Evolutionary conservation across 2,329 filamentous ascomycete genomes (phyloP), one percentile per base, ranked within the genome.

Genomic region (Fusarium oligoseptatum): DNA sequence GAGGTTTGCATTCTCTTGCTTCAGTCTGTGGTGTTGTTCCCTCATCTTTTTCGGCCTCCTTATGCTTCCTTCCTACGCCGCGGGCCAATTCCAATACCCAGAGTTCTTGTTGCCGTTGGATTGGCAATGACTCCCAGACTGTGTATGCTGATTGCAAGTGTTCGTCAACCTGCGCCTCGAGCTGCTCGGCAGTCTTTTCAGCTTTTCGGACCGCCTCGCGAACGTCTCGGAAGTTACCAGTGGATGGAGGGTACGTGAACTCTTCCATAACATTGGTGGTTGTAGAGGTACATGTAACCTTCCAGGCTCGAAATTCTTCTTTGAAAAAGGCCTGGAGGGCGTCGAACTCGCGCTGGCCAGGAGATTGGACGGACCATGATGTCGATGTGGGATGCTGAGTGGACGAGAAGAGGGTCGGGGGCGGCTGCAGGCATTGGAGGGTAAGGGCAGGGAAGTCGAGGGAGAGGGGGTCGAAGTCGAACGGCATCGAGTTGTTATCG

Each of bases 401-500:
- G 1, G 92, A 90, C 11, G 94, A 93, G 84, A 95, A 96, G 8
- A 98, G 87, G 1, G 94, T 97, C 5, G 94, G 92, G 4, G 95
- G 95, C 11, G 94, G 88, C 39, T 93, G 91, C 1, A 98, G 90
- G 75, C 96, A 92, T 73, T 93, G 94, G 12, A 98, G 89, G 39
- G 93, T 95, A 45, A 98, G 88, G 8, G 93, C 92, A 8, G 95
- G 95, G 78, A 98, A 98, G 69, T 95, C 95, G 81, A 97, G 91
- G 6, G 93, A 88, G 70, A 95, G 90, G 37, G 96, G 93, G 75
- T 98, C 94, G 83, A 98, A 97, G 74, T 96, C 93, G 77, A 92
- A 92, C 3, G 91, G 90, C 76, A 86, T 85, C 10, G 88, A 88
- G 61, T 85, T 84, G 74, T 87, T 85, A 70, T 91, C 87, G 58